Base-by-base conservation (phyloP, 768 basidiomycete genomes). In the Lyophyllum atratum region DNA sequence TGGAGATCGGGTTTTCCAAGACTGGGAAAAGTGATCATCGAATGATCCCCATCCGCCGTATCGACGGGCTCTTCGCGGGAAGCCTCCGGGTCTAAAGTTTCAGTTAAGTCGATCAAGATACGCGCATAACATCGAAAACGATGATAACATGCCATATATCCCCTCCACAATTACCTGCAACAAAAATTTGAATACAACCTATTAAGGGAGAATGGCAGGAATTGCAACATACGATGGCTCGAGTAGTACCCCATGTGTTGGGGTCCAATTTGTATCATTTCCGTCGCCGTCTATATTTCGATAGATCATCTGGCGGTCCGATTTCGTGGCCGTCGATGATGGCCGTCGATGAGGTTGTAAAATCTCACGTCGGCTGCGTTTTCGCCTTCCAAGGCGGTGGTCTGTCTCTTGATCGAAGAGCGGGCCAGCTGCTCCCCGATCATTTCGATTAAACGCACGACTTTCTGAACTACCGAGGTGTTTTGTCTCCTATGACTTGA, bases 401-500 rank as follows among this genome's bases (percentile, higher is more conserved):
- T 55, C 43, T 61, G 55, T 44, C 37, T 57, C 53, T 64, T 64
- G 50, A 58, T 21, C 8, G 54, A 33, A 45, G 58, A 62, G 31
- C 29, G 29, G 25, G 40, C 40, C 5, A 62, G 46, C 25, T 55
- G 54, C 22, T 52, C 59, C 37, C 52, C 57, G 43, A 66, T 62
- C 57, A 66, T 55, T 33, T 58, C 54, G n/a, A 66, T 37, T 19
- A 64, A 40, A 40, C 59, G 51, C 19, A 59, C 28, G 15, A 64
- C 49, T 29, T 55, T 66, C 26, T 57, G 60, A n/a, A 62, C 56
- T 4, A 40, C 17, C n/a, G 15, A 11, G 21, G 39, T 58, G 49
- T 66, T 53, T 9, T 47, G 52, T 12, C 55, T 66, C 63, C 62
- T 63, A 66, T 21, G 33, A 14, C 40, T 53, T 21, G 21, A 62